Percentiles rank a stretch among this genome's conserved stretches.
phyloP scores from a whole-genome alignment of 768 basidiomycete genomes.

The Cantharellus cinnabarinus region DNA sequence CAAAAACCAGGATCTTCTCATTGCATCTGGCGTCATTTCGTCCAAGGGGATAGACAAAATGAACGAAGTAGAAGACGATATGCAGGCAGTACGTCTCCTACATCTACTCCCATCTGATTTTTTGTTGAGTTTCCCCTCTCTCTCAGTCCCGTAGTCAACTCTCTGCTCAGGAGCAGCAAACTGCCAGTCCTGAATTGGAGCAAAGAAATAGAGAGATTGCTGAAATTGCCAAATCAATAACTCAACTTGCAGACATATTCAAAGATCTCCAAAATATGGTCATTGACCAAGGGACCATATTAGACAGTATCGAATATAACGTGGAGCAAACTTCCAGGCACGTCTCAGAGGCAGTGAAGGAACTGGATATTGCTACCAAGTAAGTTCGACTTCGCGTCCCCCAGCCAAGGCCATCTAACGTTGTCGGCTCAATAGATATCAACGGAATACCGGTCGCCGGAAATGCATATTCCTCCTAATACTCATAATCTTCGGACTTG shows the following conservation, averaged over 20 bases:
- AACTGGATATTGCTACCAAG: constrained; percentile 66
- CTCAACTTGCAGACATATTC: constrained; percentile 83
- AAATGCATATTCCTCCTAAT: constrained; percentile 84
- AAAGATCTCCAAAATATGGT: constrained; percentile 84
- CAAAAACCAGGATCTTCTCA: constrained; percentile 85
- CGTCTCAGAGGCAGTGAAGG: constrained; percentile 64
- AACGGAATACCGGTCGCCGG: constrained; percentile 80
- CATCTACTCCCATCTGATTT: background rate
- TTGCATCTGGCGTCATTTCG: constrained; percentile 72
- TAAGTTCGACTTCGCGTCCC: constrained; percentile 20
- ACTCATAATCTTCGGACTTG: constrained; percentile 71
- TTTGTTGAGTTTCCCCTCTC: background rate
- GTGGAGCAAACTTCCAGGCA: constrained; percentile 78
- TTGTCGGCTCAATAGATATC: constrained; percentile 37
- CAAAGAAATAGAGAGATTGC: constrained; percentile 51
- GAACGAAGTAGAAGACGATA: constrained; percentile 76
- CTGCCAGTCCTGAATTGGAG: constrained; percentile 22
- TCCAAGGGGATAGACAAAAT: constrained; percentile 65
- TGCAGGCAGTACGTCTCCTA: constrained; percentile 45
- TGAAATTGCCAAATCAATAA: constrained; percentile 82
- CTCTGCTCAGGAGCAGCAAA: constrained; percentile 18
- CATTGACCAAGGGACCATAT: constrained; percentile 91
- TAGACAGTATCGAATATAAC: constrained; percentile 95
- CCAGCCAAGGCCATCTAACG: background rate
- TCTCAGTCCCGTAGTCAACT: constrained; percentile 16